A percentile compares a stretch with the other conserved stretches of the same genome.
Evolutionary conservation across 352 stramenopile genomes (phyloP).

Genomic region (Plasmopara halstedii): DNA sequence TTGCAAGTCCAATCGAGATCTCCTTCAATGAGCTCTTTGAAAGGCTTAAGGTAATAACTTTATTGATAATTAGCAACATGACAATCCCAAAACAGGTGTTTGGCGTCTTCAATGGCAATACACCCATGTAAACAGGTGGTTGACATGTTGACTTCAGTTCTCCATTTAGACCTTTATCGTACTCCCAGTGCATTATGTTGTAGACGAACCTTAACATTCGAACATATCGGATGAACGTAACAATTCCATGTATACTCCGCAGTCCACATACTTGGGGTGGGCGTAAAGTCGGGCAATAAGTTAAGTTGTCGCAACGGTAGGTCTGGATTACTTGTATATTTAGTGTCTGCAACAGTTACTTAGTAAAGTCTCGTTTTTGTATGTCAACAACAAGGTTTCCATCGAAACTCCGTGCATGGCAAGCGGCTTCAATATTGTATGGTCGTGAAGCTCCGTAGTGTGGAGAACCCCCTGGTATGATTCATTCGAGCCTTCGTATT

Average conservation of each 20-base stretch:
- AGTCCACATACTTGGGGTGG: background rate
- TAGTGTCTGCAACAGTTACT: background rate
- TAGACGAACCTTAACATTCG: background rate
- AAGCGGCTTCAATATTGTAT: background rate
- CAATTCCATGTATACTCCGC: background rate
- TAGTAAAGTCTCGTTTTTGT: background rate
- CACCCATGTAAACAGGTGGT: slow-evolving; percentile 5
- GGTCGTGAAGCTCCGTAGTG: background rate
- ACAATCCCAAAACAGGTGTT: slow-evolving; percentile 7
- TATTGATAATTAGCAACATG: background rate
- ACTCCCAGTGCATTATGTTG: background rate
- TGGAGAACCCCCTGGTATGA: background rate
- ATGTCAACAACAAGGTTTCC: background rate
- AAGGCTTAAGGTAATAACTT: slow-evolving; percentile 1
- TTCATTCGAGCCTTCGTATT: background rate
- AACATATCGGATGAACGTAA: background rate
- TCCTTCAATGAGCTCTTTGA: background rate
- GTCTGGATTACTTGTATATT: background rate
- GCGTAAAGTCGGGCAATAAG: background rate
- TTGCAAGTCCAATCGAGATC: background rate
- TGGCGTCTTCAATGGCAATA: background rate
- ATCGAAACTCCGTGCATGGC: slow-evolving; percentile 1
- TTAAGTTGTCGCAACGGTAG: background rate
- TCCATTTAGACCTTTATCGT: background rate
- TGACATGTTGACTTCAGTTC: background rate